Evolutionary conservation across 31 red algal genomes (phyloP), one percentile per base, ranked within the genome.

Genomic region (Porphyra umbilicalis): DNA sequence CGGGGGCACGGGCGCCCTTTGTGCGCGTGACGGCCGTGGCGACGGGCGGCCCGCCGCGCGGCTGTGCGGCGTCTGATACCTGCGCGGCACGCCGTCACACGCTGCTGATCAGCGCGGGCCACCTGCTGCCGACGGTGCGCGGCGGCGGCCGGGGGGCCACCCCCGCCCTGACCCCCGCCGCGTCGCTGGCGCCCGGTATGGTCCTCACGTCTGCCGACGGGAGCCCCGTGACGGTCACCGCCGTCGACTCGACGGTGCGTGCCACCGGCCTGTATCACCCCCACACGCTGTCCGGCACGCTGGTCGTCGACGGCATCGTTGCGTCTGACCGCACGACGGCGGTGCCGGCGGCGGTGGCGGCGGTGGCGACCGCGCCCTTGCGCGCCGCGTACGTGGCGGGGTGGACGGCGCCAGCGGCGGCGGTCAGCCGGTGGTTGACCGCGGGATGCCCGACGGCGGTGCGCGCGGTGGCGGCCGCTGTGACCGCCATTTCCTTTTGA

Each of bases 1-100:
- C 77, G 32, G 31, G 16, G 18, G 85, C 78, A 11, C 38, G 25
- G n/a, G 10, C 79, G 30, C 18, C 42, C 33, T 87, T 87, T 87
- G 39, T 87, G 30, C 77, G 39, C 29, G 15, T 87, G 16, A 33
- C 33, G 32, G 79, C 83, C 3, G 77, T 35, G 32, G 38, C 57
- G 25, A n/a, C 57, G 25, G 25, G n/a, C n/a, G n/a, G n/a, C n/a
- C n/a, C n/a, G n/a, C n/a, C n/a, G n/a, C n/a, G n/a, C n/a, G n/a
- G n/a, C n/a, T n/a, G n/a, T n/a, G n/a, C n/a, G n/a, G n/a, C n/a
- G n/a, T n/a, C n/a, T n/a, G n/a, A n/a, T n/a, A n/a, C n/a, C n/a
- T n/a, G n/a, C n/a, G n/a, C n/a, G n/a, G n/a, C n/a, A n/a, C n/a
- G n/a, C n/a, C n/a, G n/a, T n/a, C 57, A 71, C 57, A 71, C 20